These are phyloP conservation scores for Henckelia pumila DNA, from an alignment of 257 asterid genomes.

Conservation along the genomic window DNA sequence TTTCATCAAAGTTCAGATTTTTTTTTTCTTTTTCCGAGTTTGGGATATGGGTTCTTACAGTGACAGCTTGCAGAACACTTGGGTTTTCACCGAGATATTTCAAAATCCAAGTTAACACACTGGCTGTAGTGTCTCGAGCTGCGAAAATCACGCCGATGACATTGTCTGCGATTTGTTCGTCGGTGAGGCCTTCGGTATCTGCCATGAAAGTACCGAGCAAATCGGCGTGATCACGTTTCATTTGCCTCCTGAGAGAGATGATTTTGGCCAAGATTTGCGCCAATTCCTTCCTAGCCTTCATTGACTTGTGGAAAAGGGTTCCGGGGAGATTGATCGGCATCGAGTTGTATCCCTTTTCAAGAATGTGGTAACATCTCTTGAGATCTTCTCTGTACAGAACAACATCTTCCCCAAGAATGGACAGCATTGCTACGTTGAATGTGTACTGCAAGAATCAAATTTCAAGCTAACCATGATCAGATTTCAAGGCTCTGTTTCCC, in stretches of 20 bases:
- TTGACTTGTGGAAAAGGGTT: constrained; percentile 64
- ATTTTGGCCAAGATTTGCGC: constrained; percentile 56
- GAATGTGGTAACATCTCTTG: constrained; percentile 61
- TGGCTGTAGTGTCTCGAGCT: constrained; percentile 77
- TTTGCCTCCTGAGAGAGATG: constrained; percentile 41
- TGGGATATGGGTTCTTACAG: constrained; percentile 41
- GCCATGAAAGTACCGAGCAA: constrained; percentile 70
- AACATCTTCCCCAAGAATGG: constrained; percentile 68
- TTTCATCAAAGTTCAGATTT: background rate
- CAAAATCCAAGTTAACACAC: constrained; percentile 69
- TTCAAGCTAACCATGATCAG: constrained; percentile 2
- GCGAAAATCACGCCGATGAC: constrained; percentile 72
- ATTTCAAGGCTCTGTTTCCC: constrained; percentile 4
- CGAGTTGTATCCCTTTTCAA: constrained; percentile 73
- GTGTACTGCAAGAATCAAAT: constrained; percentile 55
- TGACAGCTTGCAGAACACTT: constrained; percentile 61
- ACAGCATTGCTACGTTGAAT: constrained; percentile 73
- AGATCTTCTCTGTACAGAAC: constrained; percentile 63
- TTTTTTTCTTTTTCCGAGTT: no score
- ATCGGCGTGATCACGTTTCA: constrained; percentile 38
- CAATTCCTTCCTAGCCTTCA: constrained; percentile 67
- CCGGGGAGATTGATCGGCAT: constrained; percentile 74
- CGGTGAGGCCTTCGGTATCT: constrained; percentile 53
- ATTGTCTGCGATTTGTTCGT: constrained; percentile 72
- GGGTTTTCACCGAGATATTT: constrained; percentile 76